A percentile compares a stretch with the other conserved stretches of the same genome.
Conservation (phyloP, 2,329 filamentous ascomycete genomes). For the Aspergillus brasiliensis region DNA sequence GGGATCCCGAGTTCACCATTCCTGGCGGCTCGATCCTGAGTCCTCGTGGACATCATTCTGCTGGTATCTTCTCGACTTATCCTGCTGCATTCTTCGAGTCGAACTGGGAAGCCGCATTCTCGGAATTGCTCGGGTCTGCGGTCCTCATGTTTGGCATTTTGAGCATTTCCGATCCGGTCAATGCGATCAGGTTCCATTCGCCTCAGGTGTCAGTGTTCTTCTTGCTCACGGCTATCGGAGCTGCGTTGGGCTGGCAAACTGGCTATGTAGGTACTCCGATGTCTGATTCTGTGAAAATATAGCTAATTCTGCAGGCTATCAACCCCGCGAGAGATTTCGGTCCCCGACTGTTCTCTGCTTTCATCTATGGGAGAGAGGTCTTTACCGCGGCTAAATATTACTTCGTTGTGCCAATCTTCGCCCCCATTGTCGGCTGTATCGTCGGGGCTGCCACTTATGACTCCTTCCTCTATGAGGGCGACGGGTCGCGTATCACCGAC, state of each 20-base stretch:
- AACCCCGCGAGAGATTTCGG: slow-evolving; percentile 36
- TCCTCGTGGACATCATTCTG: slow-evolving; percentile 30
- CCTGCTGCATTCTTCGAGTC: slow-evolving; percentile 27
- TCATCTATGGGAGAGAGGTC: slow-evolving; percentile 33
- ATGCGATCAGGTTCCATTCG: slow-evolving; percentile 27
- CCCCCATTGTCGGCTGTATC: slow-evolving; percentile 31
- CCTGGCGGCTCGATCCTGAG: slow-evolving; percentile 33
- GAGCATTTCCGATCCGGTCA: slow-evolving; percentile 30
- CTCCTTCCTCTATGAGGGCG: slow-evolving; percentile 29
- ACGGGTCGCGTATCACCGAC: slow-evolving; percentile 34
- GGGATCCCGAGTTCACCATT: slow-evolving; percentile 36
- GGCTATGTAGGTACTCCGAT: slow-evolving; percentile 31
- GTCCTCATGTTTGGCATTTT: slow-evolving; percentile 35
- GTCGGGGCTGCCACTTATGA: slow-evolving; percentile 32
- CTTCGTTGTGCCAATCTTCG: slow-evolving; percentile 32
- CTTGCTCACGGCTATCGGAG: slow-evolving; percentile 32
- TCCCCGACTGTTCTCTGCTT: slow-evolving; percentile 32
- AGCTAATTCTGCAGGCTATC: slow-evolving; percentile 23
- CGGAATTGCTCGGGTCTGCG: slow-evolving; percentile 29
- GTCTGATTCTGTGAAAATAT: not conserved
- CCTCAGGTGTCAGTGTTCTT: slow-evolving; percentile 31
- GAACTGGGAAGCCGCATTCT: slow-evolving; percentile 37
- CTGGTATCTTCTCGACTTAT: slow-evolving; percentile 34
- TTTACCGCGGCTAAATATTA: slow-evolving; percentile 32
- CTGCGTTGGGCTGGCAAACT: slow-evolving; percentile 36